Base-by-base conservation (phyloP, 78 protist genomes). In the Dictyostelium capitatum region DNA sequence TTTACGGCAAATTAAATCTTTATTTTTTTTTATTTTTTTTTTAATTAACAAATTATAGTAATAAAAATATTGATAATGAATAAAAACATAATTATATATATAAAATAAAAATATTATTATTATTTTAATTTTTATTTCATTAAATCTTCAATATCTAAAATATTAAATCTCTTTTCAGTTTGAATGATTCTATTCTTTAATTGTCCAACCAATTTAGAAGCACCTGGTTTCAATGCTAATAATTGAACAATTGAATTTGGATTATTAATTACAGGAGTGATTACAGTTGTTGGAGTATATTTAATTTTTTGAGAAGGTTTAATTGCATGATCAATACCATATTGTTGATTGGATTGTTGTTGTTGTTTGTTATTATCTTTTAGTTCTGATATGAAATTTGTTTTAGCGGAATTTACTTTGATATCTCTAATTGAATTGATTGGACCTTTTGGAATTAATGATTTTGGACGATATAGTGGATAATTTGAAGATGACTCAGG, bases 161-260 rank as follows among this genome's bases (percentile, higher is more conserved):
- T 53, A 72, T 83, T 32, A 14, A 54, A n/a, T n/a, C n/a, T 37
- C 47, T 65, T 62, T 12, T 54, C 72, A 2, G 75, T 19, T 23
- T 59, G 32, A 41, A 70, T 47, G 20, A 85, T 85, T 59, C 83
- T 73, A 15, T 15, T 75, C 23, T 85, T 85, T 23, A 85, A 41
- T 62, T 85, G 83, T 59, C 74, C 79, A 28, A 85, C 83, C 19
- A 85, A 48, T 75, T 85, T 85, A 6, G 83, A 56, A 3, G 92
- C 65, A 48, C 92, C 92, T 15, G 92, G 92, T 75, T 85, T 85
- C 17, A 85, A 28, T 4, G 82, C n/a, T 7, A 85, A 43, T 74
- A 56, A 70, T 72, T 30, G 50, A 30, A 85, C 92, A 19, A 85
- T 85, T 20, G 87, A 43, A 46, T 80, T 80, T 56, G 75, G 87